Conservation (phyloP, 768 basidiomycete genomes). For the Tricholoma bakamatsutake region DNA sequence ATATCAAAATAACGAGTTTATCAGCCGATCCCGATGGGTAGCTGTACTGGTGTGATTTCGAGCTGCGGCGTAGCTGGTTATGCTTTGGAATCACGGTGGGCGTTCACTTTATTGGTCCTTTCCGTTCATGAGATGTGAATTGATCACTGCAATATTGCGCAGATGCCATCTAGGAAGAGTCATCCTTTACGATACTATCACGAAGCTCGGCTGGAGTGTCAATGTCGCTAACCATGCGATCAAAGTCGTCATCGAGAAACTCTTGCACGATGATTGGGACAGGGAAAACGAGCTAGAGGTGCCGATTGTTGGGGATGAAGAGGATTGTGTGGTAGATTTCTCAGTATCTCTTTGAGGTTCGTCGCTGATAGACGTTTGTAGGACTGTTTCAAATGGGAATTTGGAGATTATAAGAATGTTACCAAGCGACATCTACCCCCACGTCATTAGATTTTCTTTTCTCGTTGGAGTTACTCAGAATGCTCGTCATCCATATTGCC, state of each 20-base stretch:
- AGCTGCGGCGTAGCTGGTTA: slow-evolving; percentile 58
- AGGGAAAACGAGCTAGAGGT: slow-evolving; percentile 30
- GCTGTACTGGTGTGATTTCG: slow-evolving; percentile 65
- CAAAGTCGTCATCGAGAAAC: slow-evolving; percentile 57
- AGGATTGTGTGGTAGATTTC: slow-evolving; percentile 57
- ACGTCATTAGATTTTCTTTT: background rate
- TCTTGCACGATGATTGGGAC: slow-evolving; percentile 32
- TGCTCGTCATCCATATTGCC: background rate
- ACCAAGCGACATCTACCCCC: background rate
- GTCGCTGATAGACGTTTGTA: slow-evolving; percentile 17
- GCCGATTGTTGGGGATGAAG: slow-evolving; percentile 45
- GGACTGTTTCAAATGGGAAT: slow-evolving; percentile 78
- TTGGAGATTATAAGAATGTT: slow-evolving; percentile 32
- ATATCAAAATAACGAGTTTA: background rate
- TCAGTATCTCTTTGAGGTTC: background rate
- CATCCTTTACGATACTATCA: slow-evolving; percentile 82
- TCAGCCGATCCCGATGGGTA: slow-evolving; percentile 82
- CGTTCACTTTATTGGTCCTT: background rate
- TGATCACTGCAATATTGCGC: background rate
- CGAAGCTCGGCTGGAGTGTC: slow-evolving; percentile 73
- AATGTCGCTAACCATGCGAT: slow-evolving; percentile 70
- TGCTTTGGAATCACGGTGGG: slow-evolving; percentile 68
- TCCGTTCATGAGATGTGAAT: background rate
- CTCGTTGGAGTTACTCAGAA: background rate
- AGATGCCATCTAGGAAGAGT: slow-evolving; percentile 87